Evolutionary conservation across 73 alveolate species (phyloP).

Genomic region (Paramecium sexaurelia): DNA sequence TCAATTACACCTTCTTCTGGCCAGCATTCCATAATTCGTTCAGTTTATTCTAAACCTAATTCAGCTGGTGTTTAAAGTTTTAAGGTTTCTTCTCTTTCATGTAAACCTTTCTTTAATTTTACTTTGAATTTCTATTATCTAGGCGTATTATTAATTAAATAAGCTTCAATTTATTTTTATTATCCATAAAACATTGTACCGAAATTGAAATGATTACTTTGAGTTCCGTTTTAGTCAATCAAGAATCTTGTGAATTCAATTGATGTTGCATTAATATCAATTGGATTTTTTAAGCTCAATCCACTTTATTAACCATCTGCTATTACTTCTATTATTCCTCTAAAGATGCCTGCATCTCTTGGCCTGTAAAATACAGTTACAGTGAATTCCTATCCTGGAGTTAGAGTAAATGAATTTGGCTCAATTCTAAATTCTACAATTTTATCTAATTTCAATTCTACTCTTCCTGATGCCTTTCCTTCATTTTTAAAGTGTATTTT

Average conservation of each 20-base stretch:
- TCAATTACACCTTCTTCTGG: constrained; percentile 94
- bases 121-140: constrained; percentile 83
- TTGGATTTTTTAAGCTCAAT: constrained; percentile 81
- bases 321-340: constrained; percentile 91
- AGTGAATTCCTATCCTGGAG: constrained; percentile 85
- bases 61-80: constrained; percentile 90
- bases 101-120: constrained; percentile 87
- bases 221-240: constrained; percentile 85
- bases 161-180: constrained; percentile 90
- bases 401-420: constrained; percentile 86
- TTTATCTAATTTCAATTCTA: constrained; percentile 83
- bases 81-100: constrained; percentile 83
- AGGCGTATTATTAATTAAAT: constrained; percentile 97
- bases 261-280: constrained; percentile 98
- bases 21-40: constrained; percentile 93
- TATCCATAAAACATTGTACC: constrained; percentile 98
- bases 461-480: constrained; percentile 93
- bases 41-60: constrained; percentile 95
- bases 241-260: constrained; percentile 85
- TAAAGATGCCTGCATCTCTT: constrained; percentile 93
- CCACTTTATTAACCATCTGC: constrained; percentile 89
- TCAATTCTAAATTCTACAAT: constrained; percentile 87
- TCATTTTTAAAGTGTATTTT: constrained; percentile 93
- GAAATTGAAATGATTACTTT: constrained; percentile 88
- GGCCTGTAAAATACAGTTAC: constrained; percentile 88